Evolutionary conservation across 805 yeast species (phyloP).

Genomic region (Wickerhamiella hasegawae): DNA sequence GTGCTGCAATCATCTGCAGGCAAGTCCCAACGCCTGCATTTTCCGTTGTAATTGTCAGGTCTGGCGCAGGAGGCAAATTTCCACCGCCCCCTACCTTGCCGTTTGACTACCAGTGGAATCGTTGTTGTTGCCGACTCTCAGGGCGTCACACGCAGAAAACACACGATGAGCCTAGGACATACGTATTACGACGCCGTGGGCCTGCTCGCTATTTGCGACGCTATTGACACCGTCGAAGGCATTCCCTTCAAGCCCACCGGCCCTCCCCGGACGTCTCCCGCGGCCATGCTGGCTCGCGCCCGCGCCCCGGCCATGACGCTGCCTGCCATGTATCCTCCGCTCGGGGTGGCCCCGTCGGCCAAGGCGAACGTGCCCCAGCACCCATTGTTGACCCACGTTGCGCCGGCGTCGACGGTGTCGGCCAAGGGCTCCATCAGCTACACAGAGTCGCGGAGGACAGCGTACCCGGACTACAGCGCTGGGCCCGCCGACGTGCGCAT

Average conservation of each 20-base stretch:
- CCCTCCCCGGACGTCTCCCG: slow-evolving; percentile 7
- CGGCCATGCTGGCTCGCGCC: slow-evolving; percentile 1
- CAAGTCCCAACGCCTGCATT: not conserved
- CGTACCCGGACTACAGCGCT: slow-evolving; percentile 9
- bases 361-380: slow-evolving; percentile 9
- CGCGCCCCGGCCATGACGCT: slow-evolving; percentile 4
- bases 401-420: slow-evolving; percentile 13
- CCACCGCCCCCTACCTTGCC: too few species aligned
- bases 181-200: slow-evolving; percentile 26
- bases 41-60: too few species aligned
- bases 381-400: slow-evolving; percentile 13
- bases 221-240: slow-evolving; percentile 24
- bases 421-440: slow-evolving; percentile 12
- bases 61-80: too few species aligned
- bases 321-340: slow-evolving; percentile 9
- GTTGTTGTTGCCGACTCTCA: too few species aligned
- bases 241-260: slow-evolving; percentile 15
- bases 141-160: too few species aligned
- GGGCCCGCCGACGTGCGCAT: not conserved
- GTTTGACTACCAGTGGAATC: too few species aligned
- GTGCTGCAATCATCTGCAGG: not conserved
- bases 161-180: too few species aligned
- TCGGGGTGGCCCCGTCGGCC: not conserved
- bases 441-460: slow-evolving; percentile 14
- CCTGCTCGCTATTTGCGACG: slow-evolving; percentile 25